phyloP scores from a whole-genome alignment of 2,329 filamentous ascomycete species.

The Penicillium sp. region DNA sequence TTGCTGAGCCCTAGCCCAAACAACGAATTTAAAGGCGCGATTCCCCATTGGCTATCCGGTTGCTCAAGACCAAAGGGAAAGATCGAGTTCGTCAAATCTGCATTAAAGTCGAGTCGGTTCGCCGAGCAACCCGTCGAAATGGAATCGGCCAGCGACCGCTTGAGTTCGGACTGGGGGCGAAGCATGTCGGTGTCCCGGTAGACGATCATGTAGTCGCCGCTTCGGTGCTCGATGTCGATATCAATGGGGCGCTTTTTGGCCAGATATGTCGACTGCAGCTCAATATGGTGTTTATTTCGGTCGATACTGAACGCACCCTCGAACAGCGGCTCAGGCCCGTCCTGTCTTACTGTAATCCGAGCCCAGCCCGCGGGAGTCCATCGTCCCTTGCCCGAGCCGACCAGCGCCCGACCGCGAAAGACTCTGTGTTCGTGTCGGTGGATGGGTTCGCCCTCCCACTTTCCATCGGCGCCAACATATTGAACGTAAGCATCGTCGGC shows the following conservation, averaged over 20 bases:
- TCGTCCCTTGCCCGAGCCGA: slow-evolving; percentile 62
- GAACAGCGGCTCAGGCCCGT: slow-evolving; percentile 79
- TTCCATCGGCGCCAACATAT: slow-evolving; percentile 71
- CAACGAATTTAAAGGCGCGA: slow-evolving; percentile 65
- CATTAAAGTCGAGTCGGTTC: slow-evolving; percentile 79
- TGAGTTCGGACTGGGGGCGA: slow-evolving; percentile 61
- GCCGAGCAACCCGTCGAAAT: slow-evolving; percentile 65
- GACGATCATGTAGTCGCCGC: slow-evolving; percentile 80
- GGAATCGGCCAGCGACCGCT: slow-evolving; percentile 54
- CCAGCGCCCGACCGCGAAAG: slow-evolving; percentile 77
- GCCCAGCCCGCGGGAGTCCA: slow-evolving; percentile 89
- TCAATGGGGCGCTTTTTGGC: slow-evolving; percentile 72
- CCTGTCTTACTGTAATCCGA: slow-evolving; percentile 72
- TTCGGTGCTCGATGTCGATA: slow-evolving; percentile 59
- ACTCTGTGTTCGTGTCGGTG: slow-evolving; percentile 75
- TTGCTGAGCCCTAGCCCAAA: slow-evolving; percentile 67
- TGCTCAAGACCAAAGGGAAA: slow-evolving; percentile 56
- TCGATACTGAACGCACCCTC: slow-evolving; percentile 84
- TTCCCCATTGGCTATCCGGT: slow-evolving; percentile 58
- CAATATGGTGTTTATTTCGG: slow-evolving; percentile 83
- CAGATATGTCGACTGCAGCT: slow-evolving; percentile 72
- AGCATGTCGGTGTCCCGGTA: slow-evolving; percentile 88
- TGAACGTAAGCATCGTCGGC: slow-evolving; percentile 73
- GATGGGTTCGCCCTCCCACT: slow-evolving; percentile 68
- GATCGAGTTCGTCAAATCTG: slow-evolving; percentile 69